A percentile compares a stretch with the other conserved stretches of the same genome.
Conservation (phyloP, 1,284 basidiomycete genomes). For the Ustilago esculenta region DNA sequence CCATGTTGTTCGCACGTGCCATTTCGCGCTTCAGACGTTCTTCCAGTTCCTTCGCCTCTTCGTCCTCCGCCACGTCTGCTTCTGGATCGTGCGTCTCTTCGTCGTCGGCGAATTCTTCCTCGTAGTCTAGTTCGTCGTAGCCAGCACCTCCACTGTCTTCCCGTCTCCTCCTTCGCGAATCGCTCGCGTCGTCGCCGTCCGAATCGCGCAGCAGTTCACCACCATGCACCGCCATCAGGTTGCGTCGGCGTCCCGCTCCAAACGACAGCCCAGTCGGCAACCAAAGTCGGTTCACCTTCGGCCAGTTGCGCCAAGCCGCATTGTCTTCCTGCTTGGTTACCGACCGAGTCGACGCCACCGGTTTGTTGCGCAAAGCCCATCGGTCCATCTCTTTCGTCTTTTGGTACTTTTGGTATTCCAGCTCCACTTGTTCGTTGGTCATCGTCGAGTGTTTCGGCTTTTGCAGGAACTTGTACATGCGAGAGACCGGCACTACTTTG, state of each 20-base stretch:
- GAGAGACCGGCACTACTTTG: conserved; percentile 62
- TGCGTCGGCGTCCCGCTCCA: conserved; percentile 44
- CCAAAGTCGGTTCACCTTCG: conserved; percentile 35
- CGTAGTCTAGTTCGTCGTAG: conserved; percentile 64
- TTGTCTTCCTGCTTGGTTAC: conserved; percentile 37
- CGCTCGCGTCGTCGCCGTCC: conserved; percentile 43
- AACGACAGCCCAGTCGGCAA: conserved; percentile 48
- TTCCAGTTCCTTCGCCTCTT: conserved; percentile 63
- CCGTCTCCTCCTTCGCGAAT: conserved; percentile 25
- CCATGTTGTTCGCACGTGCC: conserved; percentile 59
- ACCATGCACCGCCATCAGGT: conserved; percentile 51
- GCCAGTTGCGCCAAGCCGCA: conserved; percentile 44
- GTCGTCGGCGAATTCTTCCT: conserved; percentile 66
- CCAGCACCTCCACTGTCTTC: conserved; percentile 40
- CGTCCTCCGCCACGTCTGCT: conserved; percentile 56
- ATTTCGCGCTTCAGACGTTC: conserved; percentile 65
- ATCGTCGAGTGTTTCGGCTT: conserved; percentile 55
- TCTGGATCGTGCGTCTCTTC: conserved; percentile 54
- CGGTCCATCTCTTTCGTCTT: conserved; percentile 53
- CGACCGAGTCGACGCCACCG: conserved; percentile 16
- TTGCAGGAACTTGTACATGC: conserved; percentile 65
- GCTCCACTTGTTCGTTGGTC: conserved; percentile 58
- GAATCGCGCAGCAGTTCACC: conserved; percentile 46
- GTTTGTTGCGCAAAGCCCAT: conserved; percentile 48
- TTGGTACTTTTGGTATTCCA: conserved; percentile 52